Percentiles rank a stretch among this genome's conserved stretches.
These are phyloP conservation scores for Nicotiana attenuata DNA, from an alignment of 257 asterid species.

Conservation along the genomic window DNA sequence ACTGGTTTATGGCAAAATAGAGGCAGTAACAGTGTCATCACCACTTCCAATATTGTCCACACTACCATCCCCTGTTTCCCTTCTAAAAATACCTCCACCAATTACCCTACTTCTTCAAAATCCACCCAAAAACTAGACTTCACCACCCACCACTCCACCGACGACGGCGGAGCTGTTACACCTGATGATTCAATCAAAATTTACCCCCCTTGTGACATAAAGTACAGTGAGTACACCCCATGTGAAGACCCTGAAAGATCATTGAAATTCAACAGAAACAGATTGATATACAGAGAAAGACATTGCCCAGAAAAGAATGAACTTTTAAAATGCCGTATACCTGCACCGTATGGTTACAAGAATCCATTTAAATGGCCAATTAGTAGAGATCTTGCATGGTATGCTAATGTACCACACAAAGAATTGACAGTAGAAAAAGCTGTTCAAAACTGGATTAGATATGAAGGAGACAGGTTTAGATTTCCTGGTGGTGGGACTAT, in stretches of 20 bases:
- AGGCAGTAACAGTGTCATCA: not conserved
- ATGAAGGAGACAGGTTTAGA: slow-evolving; percentile 22
- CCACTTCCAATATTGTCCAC: not conserved
- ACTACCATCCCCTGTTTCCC: slow-evolving; percentile 10
- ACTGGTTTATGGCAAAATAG: slow-evolving; percentile 7
- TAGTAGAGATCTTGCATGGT: slow-evolving; percentile 24
- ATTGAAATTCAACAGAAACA: slow-evolving; percentile 9
- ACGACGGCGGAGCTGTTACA: not conserved
- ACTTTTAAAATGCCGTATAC: slow-evolving; percentile 13
- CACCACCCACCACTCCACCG: slow-evolving; percentile 13
- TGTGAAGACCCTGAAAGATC: slow-evolving; percentile 18
- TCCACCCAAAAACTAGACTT: slow-evolving; percentile 6
- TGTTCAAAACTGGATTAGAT: slow-evolving; percentile 21
- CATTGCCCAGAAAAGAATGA: slow-evolving; percentile 20
- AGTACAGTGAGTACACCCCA: slow-evolving; percentile 24
- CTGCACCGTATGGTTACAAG: slow-evolving; percentile 18
- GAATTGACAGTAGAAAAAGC: slow-evolving; percentile 23
- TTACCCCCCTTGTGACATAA: slow-evolving; percentile 9
- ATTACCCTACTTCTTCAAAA: not conserved
- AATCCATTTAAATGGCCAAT: slow-evolving; percentile 21
- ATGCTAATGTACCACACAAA: slow-evolving; percentile 23
- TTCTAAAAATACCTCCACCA: slow-evolving; percentile 5
- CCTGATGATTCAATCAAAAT: slow-evolving; percentile 6
- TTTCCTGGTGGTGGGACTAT: slow-evolving; percentile 31
- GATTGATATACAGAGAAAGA: slow-evolving; percentile 21